A percentile compares a stretch with the other conserved stretches of the same genome.
Conservation (phyloP, 2,329 filamentous ascomycete species). For the Botrytis sinoallii region DNA sequence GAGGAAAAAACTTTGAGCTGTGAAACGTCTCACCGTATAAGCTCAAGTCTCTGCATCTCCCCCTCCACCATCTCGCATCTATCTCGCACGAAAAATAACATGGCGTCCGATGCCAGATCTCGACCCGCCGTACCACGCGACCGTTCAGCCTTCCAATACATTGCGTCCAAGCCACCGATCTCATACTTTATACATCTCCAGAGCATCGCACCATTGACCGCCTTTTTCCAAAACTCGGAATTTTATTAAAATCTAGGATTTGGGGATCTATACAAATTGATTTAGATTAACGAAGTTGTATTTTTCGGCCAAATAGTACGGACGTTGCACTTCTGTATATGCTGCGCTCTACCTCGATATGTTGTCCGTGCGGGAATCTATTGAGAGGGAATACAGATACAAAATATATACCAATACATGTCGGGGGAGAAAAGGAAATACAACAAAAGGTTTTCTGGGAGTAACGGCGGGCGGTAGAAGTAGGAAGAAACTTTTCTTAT, state of each 20-base stretch:
- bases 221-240: slow-evolving; percentile 10
- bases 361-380: neutral
- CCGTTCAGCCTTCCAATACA: neutral
- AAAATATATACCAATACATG: neutral
- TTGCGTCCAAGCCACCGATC: slow-evolving; percentile 4
- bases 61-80: slow-evolving; percentile 3
- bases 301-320: neutral
- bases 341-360: neutral
- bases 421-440: neutral
- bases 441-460: neutral
- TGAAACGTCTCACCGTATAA: neutral
- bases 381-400: neutral
- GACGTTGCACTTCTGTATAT: neutral
- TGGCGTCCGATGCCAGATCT: slow-evolving; percentile 12
- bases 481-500: neutral
- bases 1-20: neutral
- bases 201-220: neutral
- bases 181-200: neutral
- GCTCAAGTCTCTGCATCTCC: neutral
- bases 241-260: neutral
- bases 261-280: neutral
- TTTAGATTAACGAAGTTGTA: slow-evolving; percentile 2
- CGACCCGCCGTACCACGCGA: slow-evolving; percentile 4
- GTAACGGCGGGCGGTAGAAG: slow-evolving; percentile 3
- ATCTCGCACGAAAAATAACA: neutral